Evolutionary conservation across 352 stramenopile genomes (phyloP), one percentile per base, ranked within the genome.

Genomic region (Globisporangium rhizosaccharum): DNA sequence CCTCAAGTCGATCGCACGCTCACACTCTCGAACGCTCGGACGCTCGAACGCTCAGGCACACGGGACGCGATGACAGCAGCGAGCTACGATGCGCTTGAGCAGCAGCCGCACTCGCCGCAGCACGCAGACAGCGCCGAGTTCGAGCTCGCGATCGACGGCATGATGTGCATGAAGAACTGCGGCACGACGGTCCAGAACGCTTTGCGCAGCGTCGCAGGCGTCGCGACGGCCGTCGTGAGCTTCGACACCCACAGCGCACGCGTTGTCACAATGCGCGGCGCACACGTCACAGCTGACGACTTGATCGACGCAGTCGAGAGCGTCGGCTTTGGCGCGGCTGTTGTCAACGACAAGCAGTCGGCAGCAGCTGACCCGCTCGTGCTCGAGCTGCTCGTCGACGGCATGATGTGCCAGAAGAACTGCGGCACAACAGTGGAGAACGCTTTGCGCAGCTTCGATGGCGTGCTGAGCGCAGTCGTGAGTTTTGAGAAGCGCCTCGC

Each of bases 351-450:
- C 59, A 53, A 17, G 20, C 30, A 18, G 3, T 14, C 50, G 25
- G 6, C 42, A 8, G 23, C 47, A 30, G 2, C 3, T 11, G 70
- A 84, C 33, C 59, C 71, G 56, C 66, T 79, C 26, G 73, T 70
- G 44, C 26, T 89, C 10, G 41, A 75, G 33, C 61, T 96, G 57
- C 64, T 90, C 30, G 84, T 98, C 3, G 92, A 98, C 63, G 92
- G 92, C 50, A 97, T 97, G 82, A 97, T 96, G 73, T 97, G 90
- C 53, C 89, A 98, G 72, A 98, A 98, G 56, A 98, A 98, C 70
- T 97, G 93, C 65, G 96, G 96, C 54, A 88, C 69, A 41, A 97
- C 90, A 6, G 88, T 97, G 5, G 62, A 91, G 67, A 93, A 92
- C 67, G 87, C 88, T 41, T 67, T 97, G 58, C 60, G 68, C n/a